Base-by-base conservation (phyloP, 1,284 basidiomycete species). In the Fomitopsis palustris region DNA sequence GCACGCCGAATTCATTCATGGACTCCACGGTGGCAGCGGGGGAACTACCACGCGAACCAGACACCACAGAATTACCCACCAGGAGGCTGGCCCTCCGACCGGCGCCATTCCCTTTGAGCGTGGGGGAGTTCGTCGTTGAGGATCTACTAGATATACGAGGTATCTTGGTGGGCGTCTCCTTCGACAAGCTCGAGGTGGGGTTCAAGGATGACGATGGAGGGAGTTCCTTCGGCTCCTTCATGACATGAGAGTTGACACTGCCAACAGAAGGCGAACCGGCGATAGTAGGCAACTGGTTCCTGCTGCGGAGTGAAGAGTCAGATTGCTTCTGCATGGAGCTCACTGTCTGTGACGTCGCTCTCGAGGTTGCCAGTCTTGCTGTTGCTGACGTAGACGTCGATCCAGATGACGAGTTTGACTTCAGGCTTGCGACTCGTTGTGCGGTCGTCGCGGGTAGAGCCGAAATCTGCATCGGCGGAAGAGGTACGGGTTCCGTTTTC, bases 101-200 rank as follows among this genome's bases (percentile, higher is more conserved):
- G 9, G 79, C 75, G 59, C 81, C 72, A 69, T 75, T 56, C 74
- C 77, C 74, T 66, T 86, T 88, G 58, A 85, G 70, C 25, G 85
- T 82, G 3, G 88, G 88, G 10, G 89, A 88, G 51, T 83, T 80
- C 53, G 78, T 81, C 2, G 86, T 82, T 3, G 90, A 91, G 4
- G 86, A 86, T 52, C 89, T 82, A 69, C 87, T 92, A 21, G 92
- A 88, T 60, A 96, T 95, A 42, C 95, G 89, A 54, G 95, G 95
- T 66, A 97, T 98, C 78, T 95, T 96, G 23, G 95, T 98, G 0
- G 95, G 94, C 0, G 90, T 91, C 70, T 92, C 90, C 72, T 92
- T 92, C 4, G 82, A 71, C 57, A 85, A 71, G n/a, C 77, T 75
- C 25, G 80, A 76, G 3, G 77, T 66, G 7, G 81, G 75, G 64